Evolutionary conservation across 2,329 filamentous ascomycete genomes (phyloP), one percentile per base, ranked within the genome.

Genomic region (Diplocarpon rosae): DNA sequence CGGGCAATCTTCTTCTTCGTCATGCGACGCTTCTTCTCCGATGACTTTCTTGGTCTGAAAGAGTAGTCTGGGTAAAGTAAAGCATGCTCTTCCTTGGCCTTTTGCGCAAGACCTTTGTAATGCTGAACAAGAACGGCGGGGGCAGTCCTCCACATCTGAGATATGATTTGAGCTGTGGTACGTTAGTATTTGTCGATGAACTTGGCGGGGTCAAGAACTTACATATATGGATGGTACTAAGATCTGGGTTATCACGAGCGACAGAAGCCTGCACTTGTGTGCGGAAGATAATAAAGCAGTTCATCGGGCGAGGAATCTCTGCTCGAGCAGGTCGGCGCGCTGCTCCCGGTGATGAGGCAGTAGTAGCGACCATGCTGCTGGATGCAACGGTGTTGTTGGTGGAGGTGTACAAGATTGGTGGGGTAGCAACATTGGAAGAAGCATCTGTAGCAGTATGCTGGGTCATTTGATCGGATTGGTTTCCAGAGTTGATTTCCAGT

Each of bases 251-350:
- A 15, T 16, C 35, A 10, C 17, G 16, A 17, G 17, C 24, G 14
- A 38, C 35, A 10, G 16, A 11, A 2, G 34, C 33, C n/a, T 43
- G 42, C 5, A 37, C 15, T 7, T 35, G 20, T 7, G 15, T 12
- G 15, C 42, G 42, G 29, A 30, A 43, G 27, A 43, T n/a, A 34
- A 43, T 43, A 20, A 34, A 43, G n/a, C 20, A 37, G 34, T 43
- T 43, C 24, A 27, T 24, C 29, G 42, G 42, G 24, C 37, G 37
- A 7, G 28, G 30, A 33, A 33, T 30, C 5, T 12, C 14, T n/a
- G 14, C 24, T 41, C 39, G 10, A 12, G 16, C 34, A 37, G 24
- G 16, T 20, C 34, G 34, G 10, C n/a, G n/a, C 20, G 7, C 20
- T 24, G 20, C 20, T 24, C 20, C 20, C 20, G 20, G 7, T 24